These are phyloP conservation scores for Zanthoxylum bungeanum DNA, from an alignment of 345 rosid genomes.

Conservation along the genomic window DNA sequence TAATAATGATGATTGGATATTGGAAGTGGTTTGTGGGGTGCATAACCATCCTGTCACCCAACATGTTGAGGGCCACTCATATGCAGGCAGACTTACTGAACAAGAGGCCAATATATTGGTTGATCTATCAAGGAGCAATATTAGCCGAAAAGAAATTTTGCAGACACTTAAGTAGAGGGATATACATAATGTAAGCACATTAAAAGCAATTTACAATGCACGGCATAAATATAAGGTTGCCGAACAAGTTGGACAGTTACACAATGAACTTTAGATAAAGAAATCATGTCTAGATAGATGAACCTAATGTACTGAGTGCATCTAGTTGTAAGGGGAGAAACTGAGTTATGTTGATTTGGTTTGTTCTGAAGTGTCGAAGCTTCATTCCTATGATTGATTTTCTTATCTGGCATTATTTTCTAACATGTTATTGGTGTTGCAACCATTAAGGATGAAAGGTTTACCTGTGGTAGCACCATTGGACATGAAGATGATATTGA, in stretches of 20 bases:
- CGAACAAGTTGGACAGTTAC: conserved; percentile 10
- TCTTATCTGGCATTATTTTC: too few relatives aligned
- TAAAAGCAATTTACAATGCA: conserved; percentile 23
- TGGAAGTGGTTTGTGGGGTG: conserved; percentile 18
- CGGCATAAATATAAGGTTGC: conserved; percentile 14
- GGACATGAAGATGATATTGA: too few relatives aligned
- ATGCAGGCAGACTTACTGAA: conserved; percentile 19
- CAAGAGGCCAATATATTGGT: conserved; percentile 16
- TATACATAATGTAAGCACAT: conserved; percentile 16
- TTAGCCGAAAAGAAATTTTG: conserved; percentile 17
- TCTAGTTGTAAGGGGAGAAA: too few relatives aligned
- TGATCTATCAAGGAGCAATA: conserved; percentile 15
- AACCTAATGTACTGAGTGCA: too few relatives aligned
- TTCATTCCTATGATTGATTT: too few relatives aligned
- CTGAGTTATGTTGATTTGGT: too few relatives aligned
- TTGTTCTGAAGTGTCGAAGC: too few relatives aligned
- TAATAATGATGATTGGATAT: conserved; percentile 16
- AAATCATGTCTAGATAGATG: too few relatives aligned
- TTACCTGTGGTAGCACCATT: too few relatives aligned
- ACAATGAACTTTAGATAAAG: conserved; percentile 13
- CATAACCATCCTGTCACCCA: conserved; percentile 17
- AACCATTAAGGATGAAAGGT: too few relatives aligned
- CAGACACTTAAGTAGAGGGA: conserved; percentile 10
- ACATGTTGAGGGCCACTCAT: conserved; percentile 18
- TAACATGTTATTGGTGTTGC: too few relatives aligned